Evolutionary conservation across 2,329 filamentous ascomycete genomes (phyloP).

Genomic region (Fusarium ramigenum): DNA sequence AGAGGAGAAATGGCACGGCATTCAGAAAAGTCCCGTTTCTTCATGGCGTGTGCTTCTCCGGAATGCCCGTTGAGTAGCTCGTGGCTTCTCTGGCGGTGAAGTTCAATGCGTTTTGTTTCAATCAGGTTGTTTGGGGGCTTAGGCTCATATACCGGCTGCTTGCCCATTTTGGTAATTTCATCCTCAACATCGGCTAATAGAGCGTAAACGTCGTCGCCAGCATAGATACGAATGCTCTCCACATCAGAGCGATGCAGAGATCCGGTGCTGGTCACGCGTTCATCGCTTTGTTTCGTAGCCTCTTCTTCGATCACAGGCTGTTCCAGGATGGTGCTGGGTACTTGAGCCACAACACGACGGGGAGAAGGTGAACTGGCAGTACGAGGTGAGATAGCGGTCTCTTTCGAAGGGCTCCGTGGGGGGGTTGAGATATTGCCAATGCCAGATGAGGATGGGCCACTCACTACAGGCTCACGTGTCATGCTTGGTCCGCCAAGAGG

Average conservation of each 20-base stretch:
- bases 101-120: slow-evolving; percentile 48
- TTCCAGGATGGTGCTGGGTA: slow-evolving; percentile 66
- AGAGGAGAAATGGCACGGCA: slow-evolving; percentile 42
- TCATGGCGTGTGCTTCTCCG: slow-evolving; percentile 22
- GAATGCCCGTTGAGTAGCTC: slow-evolving; percentile 57
- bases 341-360: slow-evolving; percentile 61
- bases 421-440: slow-evolving; percentile 63
- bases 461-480: slow-evolving; percentile 53
- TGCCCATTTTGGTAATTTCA: slow-evolving; percentile 51
- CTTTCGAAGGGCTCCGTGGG: slow-evolving; percentile 66
- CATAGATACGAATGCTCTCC: slow-evolving; percentile 75
- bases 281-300: slow-evolving; percentile 36
- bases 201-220: slow-evolving; percentile 72
- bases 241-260: slow-evolving; percentile 54
- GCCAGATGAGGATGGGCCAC: slow-evolving; percentile 48
- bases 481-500: slow-evolving; percentile 43
- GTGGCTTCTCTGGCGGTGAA: slow-evolving; percentile 61
- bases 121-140: slow-evolving; percentile 6
- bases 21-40: slow-evolving; percentile 40
- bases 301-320: slow-evolving; percentile 58
- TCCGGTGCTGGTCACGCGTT: slow-evolving; percentile 37
- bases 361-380: slow-evolving; percentile 57
- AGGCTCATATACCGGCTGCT: slow-evolving; percentile 19
- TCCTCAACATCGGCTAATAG: slow-evolving; percentile 73
- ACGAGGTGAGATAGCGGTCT: slow-evolving; percentile 45